Evolutionary conservation across 305 asterid species (phyloP).

Genomic region (Solanum hybrid): DNA sequence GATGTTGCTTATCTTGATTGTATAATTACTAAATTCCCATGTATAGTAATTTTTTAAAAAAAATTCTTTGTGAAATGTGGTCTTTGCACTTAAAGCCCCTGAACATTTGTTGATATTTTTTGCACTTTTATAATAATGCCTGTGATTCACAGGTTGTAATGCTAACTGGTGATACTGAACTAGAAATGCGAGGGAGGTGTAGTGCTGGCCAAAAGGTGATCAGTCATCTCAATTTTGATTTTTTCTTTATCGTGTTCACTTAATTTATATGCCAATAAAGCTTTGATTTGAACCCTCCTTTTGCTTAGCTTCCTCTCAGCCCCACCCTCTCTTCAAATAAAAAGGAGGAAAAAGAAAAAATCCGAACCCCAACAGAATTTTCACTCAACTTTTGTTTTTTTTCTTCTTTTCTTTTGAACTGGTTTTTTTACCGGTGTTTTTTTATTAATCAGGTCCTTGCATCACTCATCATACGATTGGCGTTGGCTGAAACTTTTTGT

Average conservation of each 20-base stretch:
- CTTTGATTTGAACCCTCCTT: neutral
- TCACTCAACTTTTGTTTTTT: neutral
- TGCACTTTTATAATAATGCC: neutral
- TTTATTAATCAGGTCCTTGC: constrained; percentile 68
- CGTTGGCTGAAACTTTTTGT: constrained; percentile 96
- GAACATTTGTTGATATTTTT: neutral
- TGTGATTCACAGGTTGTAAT: constrained; percentile 58
- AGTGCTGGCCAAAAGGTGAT: constrained; percentile 98
- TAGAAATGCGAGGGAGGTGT: constrained; percentile 99
- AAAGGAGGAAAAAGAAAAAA: neutral
- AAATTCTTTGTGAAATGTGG: neutral
- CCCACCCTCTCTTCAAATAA: neutral
- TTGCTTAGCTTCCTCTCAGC: neutral
- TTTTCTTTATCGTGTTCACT: neutral
- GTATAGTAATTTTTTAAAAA: neutral
- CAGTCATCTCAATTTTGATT: neutral
- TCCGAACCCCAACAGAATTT: neutral
- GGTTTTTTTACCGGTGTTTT: neutral
- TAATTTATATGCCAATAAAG: neutral
- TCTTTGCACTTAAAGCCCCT: neutral
- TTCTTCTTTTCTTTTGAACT: neutral
- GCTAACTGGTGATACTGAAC: constrained; percentile 96
- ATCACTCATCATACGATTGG: constrained; percentile 82
- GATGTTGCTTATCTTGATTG: neutral
- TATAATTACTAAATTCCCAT: neutral